Evolutionary conservation across 306 rosid genomes (phyloP).

Genomic region (Cucumis sativus): DNA sequence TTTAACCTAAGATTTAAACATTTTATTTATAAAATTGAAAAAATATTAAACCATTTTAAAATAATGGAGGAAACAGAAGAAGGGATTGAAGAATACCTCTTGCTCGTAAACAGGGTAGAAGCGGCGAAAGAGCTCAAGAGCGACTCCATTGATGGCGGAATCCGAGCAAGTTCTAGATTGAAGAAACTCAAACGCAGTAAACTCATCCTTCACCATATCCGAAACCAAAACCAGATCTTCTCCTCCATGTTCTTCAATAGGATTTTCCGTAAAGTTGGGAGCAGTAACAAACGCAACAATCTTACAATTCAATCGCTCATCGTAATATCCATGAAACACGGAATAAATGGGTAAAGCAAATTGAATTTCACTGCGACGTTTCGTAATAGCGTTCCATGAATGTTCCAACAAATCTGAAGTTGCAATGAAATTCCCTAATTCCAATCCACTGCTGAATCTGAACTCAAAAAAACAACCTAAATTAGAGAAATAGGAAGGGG

Average conservation of each 20-base stretch:
- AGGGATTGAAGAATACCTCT: constrained; percentile 13
- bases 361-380: background rate
- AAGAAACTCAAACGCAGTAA: constrained; percentile 31
- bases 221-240: constrained; percentile 17
- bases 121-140: constrained; percentile 12
- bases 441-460: constrained; percentile 49
- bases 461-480: background rate
- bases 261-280: background rate
- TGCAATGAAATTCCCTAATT: constrained; percentile 17
- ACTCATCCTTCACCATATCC: constrained; percentile 2
- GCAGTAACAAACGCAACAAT: constrained; percentile 29
- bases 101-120: background rate
- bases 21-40: too few relatives aligned
- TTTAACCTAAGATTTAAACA: too few relatives aligned
- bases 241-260: background rate
- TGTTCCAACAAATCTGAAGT: constrained; percentile 18
- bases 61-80: too few relatives aligned
- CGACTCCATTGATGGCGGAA: constrained; percentile 26
- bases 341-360: background rate
- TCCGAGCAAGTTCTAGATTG: background rate
- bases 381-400: constrained; percentile 19
- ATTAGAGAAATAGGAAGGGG: background rate
- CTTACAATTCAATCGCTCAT: background rate
- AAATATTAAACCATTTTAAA: too few relatives aligned
- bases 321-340: background rate